Evolutionary conservation across 2,329 filamentous ascomycete species (phyloP), one percentile per base, ranked within the genome.

Genomic region (Aspergillus vadensis): DNA sequence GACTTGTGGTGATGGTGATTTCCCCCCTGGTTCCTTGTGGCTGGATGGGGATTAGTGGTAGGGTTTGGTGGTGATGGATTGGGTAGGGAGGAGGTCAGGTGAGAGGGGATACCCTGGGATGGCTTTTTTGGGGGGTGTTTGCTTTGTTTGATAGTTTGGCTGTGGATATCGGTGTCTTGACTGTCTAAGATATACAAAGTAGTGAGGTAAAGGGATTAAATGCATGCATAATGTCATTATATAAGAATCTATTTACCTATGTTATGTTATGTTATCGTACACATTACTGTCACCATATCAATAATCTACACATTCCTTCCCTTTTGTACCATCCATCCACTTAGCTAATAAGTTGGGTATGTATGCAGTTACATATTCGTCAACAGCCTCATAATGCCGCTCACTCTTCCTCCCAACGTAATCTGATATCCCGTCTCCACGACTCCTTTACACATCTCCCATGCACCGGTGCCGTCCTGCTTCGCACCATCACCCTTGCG

Each of bases 391-490:
- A 72, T 21, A 54, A 80, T 67, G 10, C 78, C 79, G 47, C 61
- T 69, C 23, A 75, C 64, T 60, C 78, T 73, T 6, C 76, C 82
- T 7, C 69, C 75, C 10, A 81, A 68, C 41, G 76, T 80, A 49
- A 76, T 69, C 57, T 77, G 78, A 62, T 80, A 82, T 52, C 79
- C 80, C n/a, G 77, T 78, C 67, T 79, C 79, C 12, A 78, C 74
- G 27, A 78, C 71, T 2, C 74, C 78, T 66, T 80, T 79, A 56
- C 76, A 78, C 74, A 80, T 74, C 58, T 83, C 78, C 86, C 87
- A 91, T n/a, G 86, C 87, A 55, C 81, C 79, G 44, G 79, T 77
- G 67, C 90, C 89, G 72, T 86, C 83, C 15, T 75, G 62, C 49
- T 51, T 67, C 25, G 78, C 73, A 54, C 80, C 79, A 50, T 82